phyloP scores from a whole-genome alignment of 257 asterid genomes.

The Phtheirospermum japonicum region DNA sequence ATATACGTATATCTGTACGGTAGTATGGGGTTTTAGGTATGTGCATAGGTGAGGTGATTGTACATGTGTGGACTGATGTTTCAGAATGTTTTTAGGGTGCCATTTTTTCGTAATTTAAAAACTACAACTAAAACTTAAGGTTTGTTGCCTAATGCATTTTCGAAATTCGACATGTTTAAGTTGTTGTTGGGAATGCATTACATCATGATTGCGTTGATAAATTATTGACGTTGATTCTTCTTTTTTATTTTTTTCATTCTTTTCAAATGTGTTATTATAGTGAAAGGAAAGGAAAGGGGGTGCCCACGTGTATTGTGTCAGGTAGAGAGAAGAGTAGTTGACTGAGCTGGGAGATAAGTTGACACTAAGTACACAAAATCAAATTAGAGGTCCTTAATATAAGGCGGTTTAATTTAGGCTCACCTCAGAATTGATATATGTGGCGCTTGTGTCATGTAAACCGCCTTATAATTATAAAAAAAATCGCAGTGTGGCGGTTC shows the following conservation, averaged over 20 bases:
- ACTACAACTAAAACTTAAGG: slow-evolving; percentile 28
- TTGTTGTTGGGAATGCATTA: slow-evolving; percentile 8
- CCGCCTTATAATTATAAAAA: no score
- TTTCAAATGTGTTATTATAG: slow-evolving; percentile 4
- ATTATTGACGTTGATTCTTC: slow-evolving; percentile 13
- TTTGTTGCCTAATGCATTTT: slow-evolving; percentile 26
- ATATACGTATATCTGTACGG: slow-evolving; percentile 4
- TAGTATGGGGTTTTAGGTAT: slow-evolving; percentile 22
- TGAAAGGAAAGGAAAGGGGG: slow-evolving; percentile 20
- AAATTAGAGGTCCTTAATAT: no score
- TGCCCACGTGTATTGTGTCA: slow-evolving; percentile 26
- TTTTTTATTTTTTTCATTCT: slow-evolving; percentile 1
- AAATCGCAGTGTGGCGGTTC: no score
- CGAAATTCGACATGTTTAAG: background rate
- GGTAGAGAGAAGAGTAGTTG: slow-evolving; percentile 27
- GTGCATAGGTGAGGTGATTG: slow-evolving; percentile 12
- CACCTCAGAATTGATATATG: no score
- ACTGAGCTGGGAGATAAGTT: slow-evolving; percentile 40
- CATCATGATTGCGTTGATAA: slow-evolving; percentile 2
- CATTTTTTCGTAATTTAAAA: slow-evolving; percentile 22
- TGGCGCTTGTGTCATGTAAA: no score
- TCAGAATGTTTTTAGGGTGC: slow-evolving; percentile 30
- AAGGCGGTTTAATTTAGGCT: no score
- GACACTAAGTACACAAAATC: no score
- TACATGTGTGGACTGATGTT: slow-evolving; percentile 25